Percentiles rank a stretch among this genome's conserved stretches.
phyloP scores from a whole-genome alignment of 2,329 filamentous ascomycete species.

The Colletotrichum sp. region DNA sequence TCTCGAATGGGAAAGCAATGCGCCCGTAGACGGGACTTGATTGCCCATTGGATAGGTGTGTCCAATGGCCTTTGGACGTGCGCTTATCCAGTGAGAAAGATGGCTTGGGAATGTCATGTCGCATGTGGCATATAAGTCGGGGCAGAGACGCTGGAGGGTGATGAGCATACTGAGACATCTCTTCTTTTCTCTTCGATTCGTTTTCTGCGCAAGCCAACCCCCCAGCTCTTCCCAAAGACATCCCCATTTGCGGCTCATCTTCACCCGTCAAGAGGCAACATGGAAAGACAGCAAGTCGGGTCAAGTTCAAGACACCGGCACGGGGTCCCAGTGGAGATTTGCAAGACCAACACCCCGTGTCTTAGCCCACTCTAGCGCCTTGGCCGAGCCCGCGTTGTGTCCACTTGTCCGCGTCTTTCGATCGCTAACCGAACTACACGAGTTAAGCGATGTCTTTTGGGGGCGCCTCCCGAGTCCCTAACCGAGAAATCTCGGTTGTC shows the following conservation, averaged over 20 bases:
- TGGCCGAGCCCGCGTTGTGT: background rate
- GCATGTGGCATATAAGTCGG: background rate
- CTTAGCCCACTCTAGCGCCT: slow-evolving; percentile 17
- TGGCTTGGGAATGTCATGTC: background rate
- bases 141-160: background rate
- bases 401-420: background rate
- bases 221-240: background rate
- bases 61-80: background rate
- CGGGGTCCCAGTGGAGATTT: background rate
- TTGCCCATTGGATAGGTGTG: background rate
- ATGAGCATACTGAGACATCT: background rate
- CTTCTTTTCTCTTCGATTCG: background rate
- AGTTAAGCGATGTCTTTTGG: slow-evolving; percentile 13
- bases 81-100: background rate
- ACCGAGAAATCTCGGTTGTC: background rate
- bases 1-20: slow-evolving; percentile 12
- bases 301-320: background rate
- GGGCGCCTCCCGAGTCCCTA: background rate
- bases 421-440: slow-evolving; percentile 6
- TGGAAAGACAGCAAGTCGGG: background rate
- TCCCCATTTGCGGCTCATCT: background rate
- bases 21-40: background rate
- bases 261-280: background rate
- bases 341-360: background rate
- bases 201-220: background rate